phyloP scores from a whole-genome alignment of 768 basidiomycete species.

The Boletellus emodensis region DNA sequence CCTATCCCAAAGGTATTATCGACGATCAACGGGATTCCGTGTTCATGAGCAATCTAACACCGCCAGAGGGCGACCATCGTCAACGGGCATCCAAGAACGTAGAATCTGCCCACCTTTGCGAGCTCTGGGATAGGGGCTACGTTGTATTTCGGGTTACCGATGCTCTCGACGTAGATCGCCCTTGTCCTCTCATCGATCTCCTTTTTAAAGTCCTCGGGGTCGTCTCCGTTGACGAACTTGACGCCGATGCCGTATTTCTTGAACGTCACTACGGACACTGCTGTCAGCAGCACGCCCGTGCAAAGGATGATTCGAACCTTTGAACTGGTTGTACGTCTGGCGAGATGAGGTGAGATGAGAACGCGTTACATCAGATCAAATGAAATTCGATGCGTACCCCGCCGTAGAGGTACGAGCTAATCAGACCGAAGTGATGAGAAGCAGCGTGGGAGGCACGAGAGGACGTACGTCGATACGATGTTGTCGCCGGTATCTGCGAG shows the following conservation, averaged over 20 bases:
- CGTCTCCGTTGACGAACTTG: conserved; percentile 49
- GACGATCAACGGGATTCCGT: conserved; percentile 59
- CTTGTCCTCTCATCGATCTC: conserved; percentile 62
- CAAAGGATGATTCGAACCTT: conserved; percentile 33
- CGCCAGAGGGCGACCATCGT: neutral
- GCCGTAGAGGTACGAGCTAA: conserved; percentile 54
- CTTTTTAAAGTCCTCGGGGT: conserved; percentile 43
- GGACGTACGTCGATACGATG: conserved; percentile 52
- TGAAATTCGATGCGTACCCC: conserved; percentile 38
- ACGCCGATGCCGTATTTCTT: conserved; percentile 52
- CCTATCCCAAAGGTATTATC: conserved; percentile 65
- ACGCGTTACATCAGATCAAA: neutral
- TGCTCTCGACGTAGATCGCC: conserved; percentile 55
- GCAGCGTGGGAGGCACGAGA: neutral
- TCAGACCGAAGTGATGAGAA: neutral
- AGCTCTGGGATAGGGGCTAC: conserved; percentile 54
- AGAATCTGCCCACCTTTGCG: conserved; percentile 40
- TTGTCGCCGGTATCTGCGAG: conserved; percentile 58
- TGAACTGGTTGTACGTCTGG: conserved; percentile 63
- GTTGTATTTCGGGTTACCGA: conserved; percentile 60
- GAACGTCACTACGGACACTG: conserved; percentile 39
- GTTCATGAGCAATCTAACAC: conserved; percentile 52
- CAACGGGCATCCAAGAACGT: neutral
- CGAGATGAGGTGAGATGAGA: neutral
- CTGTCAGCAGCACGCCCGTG: neutral